These are phyloP conservation scores for Acacia confusa DNA, from an alignment of 306 rosid genomes.

Conservation along the genomic window DNA sequence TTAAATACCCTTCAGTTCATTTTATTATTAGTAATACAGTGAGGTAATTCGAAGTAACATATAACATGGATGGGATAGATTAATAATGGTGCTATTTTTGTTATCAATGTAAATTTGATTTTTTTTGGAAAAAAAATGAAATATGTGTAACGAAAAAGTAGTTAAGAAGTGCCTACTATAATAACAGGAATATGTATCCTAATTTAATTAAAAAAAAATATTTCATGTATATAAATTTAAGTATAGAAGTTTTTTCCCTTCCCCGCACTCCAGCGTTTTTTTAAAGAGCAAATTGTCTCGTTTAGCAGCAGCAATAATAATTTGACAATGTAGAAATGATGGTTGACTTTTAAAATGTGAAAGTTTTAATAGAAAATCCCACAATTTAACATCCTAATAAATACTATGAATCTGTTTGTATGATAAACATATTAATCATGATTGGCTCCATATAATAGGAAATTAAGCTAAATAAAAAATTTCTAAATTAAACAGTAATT, in stretches of 20 bases:
- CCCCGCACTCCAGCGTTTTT: constrained; percentile 9
- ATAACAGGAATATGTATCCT: too few relatives aligned
- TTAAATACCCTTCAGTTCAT: too few relatives aligned
- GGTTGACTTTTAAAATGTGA: constrained; percentile 25
- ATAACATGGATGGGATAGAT: too few relatives aligned
- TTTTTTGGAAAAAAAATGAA: too few relatives aligned
- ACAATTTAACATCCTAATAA: background rate
- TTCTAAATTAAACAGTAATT: background rate
- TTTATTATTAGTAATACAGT: too few relatives aligned
- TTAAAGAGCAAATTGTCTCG: constrained; percentile 18
- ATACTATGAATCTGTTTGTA: background rate
- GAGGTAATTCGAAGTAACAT: too few relatives aligned
- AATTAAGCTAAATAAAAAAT: background rate
- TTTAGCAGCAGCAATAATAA: background rate
- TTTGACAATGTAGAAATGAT: background rate
- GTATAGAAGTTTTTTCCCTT: too few relatives aligned
- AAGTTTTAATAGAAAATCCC: background rate
- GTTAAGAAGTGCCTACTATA: too few relatives aligned
- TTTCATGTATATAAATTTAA: background rate
- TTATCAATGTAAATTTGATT: too few relatives aligned
- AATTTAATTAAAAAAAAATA: too few relatives aligned
- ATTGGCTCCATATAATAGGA: background rate
- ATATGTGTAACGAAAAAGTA: too few relatives aligned
- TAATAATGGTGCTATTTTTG: too few relatives aligned
- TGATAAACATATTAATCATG: background rate